Percentiles rank a stretch among this genome's conserved stretches.
These are phyloP conservation scores for Xylaria scruposa DNA, from an alignment of 495 filamentous ascomycete genomes.

Conservation along the genomic window DNA sequence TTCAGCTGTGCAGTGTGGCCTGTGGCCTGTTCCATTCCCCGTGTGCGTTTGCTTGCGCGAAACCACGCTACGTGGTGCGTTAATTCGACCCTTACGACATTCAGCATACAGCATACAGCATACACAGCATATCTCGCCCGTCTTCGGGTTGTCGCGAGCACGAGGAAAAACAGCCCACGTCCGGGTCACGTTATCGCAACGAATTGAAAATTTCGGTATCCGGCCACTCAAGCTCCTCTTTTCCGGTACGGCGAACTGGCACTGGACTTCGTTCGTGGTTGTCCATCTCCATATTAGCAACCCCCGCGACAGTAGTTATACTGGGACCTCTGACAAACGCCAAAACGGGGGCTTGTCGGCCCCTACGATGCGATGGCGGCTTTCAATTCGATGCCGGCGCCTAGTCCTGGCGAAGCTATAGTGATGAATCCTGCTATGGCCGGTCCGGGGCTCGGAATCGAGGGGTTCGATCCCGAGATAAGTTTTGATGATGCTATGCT, in stretches of 20 bases:
- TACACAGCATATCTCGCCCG: constrained; percentile 2
- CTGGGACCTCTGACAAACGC: neutral
- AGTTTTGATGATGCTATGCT: constrained; percentile 56
- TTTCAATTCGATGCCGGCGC: constrained; percentile 56
- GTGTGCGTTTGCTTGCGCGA: constrained; percentile 1
- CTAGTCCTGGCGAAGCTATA: constrained; percentile 48
- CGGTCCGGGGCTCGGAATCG: constrained; percentile 44
- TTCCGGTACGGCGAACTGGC: neutral
- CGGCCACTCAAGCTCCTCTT: neutral
- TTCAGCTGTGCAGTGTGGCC: constrained; percentile 17
- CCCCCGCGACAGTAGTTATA: neutral
- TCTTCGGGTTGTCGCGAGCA: neutral
- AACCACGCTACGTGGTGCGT: constrained; percentile 13
- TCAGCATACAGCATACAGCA: constrained; percentile 14
- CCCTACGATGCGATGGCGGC: constrained; percentile 56
- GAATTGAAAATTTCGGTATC: constrained; percentile 1
- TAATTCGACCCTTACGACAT: constrained; percentile 4
- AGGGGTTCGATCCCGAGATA: constrained; percentile 49
- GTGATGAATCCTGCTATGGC: constrained; percentile 39
- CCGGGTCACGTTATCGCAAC: neutral
- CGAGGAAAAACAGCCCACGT: constrained; percentile 1
- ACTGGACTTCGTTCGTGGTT: neutral
- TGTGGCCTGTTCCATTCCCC: constrained; percentile 21
- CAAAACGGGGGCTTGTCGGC: constrained; percentile 22
- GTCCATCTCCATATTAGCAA: neutral